Evolutionary conservation across 768 basidiomycete genomes (phyloP), one percentile per base, ranked within the genome.

Genomic region (Crucibulum laeve): DNA sequence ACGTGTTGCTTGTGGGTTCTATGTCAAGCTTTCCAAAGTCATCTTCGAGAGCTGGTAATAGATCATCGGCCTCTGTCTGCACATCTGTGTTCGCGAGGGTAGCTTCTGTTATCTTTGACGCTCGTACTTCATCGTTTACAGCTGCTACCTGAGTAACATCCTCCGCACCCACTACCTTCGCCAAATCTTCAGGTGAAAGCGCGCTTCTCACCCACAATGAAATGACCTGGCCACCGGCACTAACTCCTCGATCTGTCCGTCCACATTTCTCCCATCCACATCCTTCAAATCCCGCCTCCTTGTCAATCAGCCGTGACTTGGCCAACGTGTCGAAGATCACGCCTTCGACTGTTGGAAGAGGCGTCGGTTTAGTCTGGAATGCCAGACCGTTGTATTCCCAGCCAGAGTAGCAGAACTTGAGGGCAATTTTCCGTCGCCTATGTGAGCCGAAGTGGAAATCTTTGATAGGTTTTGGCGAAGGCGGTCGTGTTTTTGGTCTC

Each of bases 221-320:
- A 39, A 97, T 74, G 18, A 98, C 93, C 60, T 98, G 95, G 3
- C 91, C 93, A 5, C 87, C 88, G 28, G 87, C 90, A 59, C 92
- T 95, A 46, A 99, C 96, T 0, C 95, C 94, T 15, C 85, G 76
- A 71, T 99, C 96, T 21, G 96, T 98, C 56, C 96, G 67, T 10
- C 96, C 95, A 62, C 96, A 97, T 51, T 80, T 76, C 57, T 88
- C 83, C 82, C 90, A 98, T 25, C 80, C 88, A 56, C 91, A 93
- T 0, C 89, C 94, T 13, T 93, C 86, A 43, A 87, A 68, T 3
- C 91, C 90, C 4, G 66, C 75, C 3, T 73, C 77, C 1, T 72
- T 72, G 55, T 95, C 89, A 8, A 98, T 77, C 34, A 99, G 68
- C 38, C 82, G 73, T 0, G 88, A 77, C 52, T 84, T 83, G 30